These are phyloP conservation scores for Barnettozyma wickerhamii DNA, from an alignment of 805 yeast genomes.

Conservation along the genomic window DNA sequence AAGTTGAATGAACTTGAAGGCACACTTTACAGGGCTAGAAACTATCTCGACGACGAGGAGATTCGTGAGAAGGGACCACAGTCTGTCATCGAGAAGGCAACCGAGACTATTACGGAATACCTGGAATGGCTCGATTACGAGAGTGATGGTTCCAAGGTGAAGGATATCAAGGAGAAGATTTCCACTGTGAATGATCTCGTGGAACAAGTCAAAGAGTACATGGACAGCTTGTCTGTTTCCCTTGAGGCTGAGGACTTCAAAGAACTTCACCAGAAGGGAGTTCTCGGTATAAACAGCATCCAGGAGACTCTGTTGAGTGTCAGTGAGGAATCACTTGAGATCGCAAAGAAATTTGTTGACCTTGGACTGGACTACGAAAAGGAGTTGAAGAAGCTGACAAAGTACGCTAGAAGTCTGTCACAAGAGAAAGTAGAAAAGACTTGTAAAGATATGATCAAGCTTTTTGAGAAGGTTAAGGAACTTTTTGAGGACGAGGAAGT, in stretches of 20 bases:
- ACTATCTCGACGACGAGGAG: constrained; percentile 50
- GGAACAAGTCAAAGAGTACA: constrained; percentile 32
- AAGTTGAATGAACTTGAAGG: constrained; percentile 68
- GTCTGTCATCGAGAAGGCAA: constrained; percentile 33
- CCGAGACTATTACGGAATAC: constrained; percentile 38
- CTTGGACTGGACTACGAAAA: constrained; percentile 48
- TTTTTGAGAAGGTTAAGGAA: constrained; percentile 27
- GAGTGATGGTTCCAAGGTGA: constrained; percentile 44
- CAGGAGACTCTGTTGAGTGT: constrained; percentile 41
- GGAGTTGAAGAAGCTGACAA: constrained; percentile 43
- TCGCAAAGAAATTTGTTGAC: constrained; percentile 40
- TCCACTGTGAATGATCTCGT: constrained; percentile 23
- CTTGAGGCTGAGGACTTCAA: constrained; percentile 43
- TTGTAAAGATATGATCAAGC: constrained; percentile 23
- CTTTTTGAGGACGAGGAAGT: constrained; percentile 20
- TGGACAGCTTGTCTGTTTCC: constrained; percentile 42
- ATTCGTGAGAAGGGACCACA: constrained; percentile 38
- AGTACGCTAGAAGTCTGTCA: constrained; percentile 23
- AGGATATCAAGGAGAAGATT: constrained; percentile 34
- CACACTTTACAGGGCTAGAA: constrained; percentile 64
- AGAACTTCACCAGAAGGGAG: constrained; percentile 39
- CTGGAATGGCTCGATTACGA: constrained; percentile 81
- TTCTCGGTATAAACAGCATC: constrained; percentile 35
- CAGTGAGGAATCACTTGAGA: constrained; percentile 40
- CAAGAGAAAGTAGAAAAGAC: constrained; percentile 26